Percentiles rank a stretch among this genome's conserved stretches.
phyloP scores from a whole-genome alignment of 495 filamentous ascomycete genomes.

The Aspergillus sclerotioniger region DNA sequence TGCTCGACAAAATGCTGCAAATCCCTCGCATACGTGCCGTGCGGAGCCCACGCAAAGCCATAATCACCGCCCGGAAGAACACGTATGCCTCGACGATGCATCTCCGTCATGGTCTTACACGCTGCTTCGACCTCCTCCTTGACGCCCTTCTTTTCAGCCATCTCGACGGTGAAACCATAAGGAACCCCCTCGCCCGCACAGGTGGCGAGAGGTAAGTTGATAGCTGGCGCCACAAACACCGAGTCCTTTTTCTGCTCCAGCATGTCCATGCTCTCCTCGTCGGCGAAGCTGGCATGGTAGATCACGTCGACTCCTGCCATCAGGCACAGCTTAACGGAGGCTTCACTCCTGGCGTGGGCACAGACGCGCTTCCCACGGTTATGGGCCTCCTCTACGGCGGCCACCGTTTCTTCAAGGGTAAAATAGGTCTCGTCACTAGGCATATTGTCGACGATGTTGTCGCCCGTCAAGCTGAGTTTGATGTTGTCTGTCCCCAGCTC shows the following conservation, averaged over 20 bases:
- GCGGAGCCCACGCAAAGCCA: slow-evolving; percentile 51
- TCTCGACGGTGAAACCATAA: slow-evolving; percentile 41
- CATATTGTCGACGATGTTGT: slow-evolving; percentile 35
- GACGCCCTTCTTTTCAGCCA: slow-evolving; percentile 44
- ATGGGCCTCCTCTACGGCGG: slow-evolving; percentile 53
- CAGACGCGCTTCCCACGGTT: slow-evolving; percentile 43
- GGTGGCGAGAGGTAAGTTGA: slow-evolving; percentile 46
- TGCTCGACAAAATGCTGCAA: slow-evolving; percentile 51
- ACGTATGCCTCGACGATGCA: slow-evolving; percentile 45
- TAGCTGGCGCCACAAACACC: slow-evolving; percentile 43
- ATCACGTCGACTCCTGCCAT: slow-evolving; percentile 51
- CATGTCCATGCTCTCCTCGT: slow-evolving; percentile 35
- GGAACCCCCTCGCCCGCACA: slow-evolving; percentile 37
- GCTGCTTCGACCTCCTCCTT: slow-evolving; percentile 43
- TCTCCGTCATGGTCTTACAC: slow-evolving; percentile 39
- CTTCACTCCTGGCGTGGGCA: slow-evolving; percentile 48
- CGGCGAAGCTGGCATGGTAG: slow-evolving; percentile 51
- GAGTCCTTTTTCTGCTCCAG: slow-evolving; percentile 40
- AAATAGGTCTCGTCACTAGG: slow-evolving; percentile 50
- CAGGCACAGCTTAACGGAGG: slow-evolving; percentile 47
- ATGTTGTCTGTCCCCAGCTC: slow-evolving; percentile 50
- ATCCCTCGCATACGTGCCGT: slow-evolving; percentile 50
- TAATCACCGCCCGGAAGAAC: slow-evolving; percentile 54
- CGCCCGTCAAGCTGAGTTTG: slow-evolving; percentile 52
- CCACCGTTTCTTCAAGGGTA: slow-evolving; percentile 45